phyloP scores from a whole-genome alignment of 306 rosid genomes.

The Mimosa pudica region DNA sequence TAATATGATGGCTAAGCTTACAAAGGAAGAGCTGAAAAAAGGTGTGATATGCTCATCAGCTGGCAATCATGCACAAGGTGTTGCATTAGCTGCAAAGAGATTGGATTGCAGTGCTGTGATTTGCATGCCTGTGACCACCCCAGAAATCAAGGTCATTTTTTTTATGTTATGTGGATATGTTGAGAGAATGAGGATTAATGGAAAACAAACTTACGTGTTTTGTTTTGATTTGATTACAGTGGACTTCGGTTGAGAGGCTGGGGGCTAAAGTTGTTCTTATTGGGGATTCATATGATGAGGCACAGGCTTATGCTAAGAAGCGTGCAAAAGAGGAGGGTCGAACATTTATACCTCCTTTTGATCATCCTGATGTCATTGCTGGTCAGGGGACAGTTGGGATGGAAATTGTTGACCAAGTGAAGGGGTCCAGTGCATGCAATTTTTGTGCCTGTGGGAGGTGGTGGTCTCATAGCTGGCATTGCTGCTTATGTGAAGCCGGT shows the following conservation, averaged over 20 bases:
- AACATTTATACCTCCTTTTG: conserved; percentile 85
- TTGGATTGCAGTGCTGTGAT: conserved; percentile 77
- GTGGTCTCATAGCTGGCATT: conserved; percentile 95
- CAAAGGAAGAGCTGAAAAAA: conserved; percentile 59
- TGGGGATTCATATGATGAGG: conserved; percentile 94
- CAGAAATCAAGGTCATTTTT: conserved; percentile 75
- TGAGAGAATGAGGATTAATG: background rate
- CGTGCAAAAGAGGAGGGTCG: conserved; percentile 70
- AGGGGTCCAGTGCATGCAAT: conserved; percentile 72
- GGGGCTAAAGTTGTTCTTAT: conserved; percentile 85
- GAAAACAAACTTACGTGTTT: conserved; percentile 8
- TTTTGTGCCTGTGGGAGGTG: conserved; percentile 98
- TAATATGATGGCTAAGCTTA: conserved; percentile 94
- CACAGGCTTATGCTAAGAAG: conserved; percentile 88
- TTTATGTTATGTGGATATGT: background rate
- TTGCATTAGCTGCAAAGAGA: conserved; percentile 84
- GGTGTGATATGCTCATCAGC: conserved; percentile 98
- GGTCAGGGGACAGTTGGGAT: conserved; percentile 98
- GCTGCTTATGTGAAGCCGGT: conserved; percentile 97
- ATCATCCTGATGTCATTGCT: conserved; percentile 90
- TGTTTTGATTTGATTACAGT: conserved; percentile 43
- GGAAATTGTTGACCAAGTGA: conserved; percentile 82
- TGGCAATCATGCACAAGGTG: conserved; percentile 99
- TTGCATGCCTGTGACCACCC: conserved; percentile 91
- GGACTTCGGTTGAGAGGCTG: conserved; percentile 82